These are phyloP conservation scores for Tetrahymena thermophila DNA, from an alignment of 73 alveolate genomes.

Conservation along the genomic window DNA sequence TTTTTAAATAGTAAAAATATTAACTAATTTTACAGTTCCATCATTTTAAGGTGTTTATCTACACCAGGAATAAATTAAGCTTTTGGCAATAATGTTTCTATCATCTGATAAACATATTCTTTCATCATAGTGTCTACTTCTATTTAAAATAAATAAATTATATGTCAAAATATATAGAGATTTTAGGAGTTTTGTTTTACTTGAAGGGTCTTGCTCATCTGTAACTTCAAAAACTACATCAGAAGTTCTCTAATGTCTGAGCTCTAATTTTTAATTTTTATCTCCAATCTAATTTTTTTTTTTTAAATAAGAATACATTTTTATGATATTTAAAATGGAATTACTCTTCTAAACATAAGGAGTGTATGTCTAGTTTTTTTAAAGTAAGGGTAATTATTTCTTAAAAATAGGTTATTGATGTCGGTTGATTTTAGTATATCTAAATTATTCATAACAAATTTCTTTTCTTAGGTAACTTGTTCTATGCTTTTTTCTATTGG, in stretches of 20 bases:
- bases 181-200: neutral
- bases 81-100: slow-evolving; percentile 25
- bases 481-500: neutral
- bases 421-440: neutral
- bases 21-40: slow-evolving; percentile 9
- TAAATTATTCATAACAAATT: slow-evolving; percentile 2
- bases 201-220: neutral
- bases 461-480: neutral
- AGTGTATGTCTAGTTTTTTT: slow-evolving; percentile 12
- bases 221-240: slow-evolving; percentile 30
- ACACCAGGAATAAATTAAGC: neutral
- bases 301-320: no score
- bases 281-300: slow-evolving; percentile 9
- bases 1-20: neutral
- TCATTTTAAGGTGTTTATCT: slow-evolving; percentile 1
- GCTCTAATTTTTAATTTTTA: slow-evolving; percentile 4
- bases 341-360: slow-evolving; percentile 21
- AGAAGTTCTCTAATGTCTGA: slow-evolving; percentile 39
- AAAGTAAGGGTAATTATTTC: neutral
- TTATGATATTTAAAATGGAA: no score
- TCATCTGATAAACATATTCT: slow-evolving; percentile 28
- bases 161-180: no score
- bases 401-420: neutral
- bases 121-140: neutral
- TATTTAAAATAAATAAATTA: neutral